Evolutionary conservation across 352 stramenopile species (phyloP).

Genomic region (Pythium rhizo-oryzae): DNA sequence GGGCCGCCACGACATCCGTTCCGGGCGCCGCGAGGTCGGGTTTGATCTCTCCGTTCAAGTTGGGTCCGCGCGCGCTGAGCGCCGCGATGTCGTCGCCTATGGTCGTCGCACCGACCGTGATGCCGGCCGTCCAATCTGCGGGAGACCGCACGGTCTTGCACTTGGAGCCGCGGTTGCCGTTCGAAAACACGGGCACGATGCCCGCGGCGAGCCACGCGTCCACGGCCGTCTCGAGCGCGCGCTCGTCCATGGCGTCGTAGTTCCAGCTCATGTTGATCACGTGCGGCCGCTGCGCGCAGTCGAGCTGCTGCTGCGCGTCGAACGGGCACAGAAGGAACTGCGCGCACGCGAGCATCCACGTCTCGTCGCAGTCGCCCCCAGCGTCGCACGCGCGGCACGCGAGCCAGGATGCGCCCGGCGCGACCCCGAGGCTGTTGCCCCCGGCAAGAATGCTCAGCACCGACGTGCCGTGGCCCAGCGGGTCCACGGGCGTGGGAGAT

Average conservation of each 20-base stretch:
- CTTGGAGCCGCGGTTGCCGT: constrained; percentile 44
- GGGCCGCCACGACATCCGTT: constrained; percentile 32
- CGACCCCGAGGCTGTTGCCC: constrained; percentile 36
- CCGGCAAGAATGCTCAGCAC: constrained; percentile 42
- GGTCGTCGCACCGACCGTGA: constrained; percentile 54
- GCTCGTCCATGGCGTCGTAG: constrained; percentile 39
- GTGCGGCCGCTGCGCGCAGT: constrained; percentile 51
- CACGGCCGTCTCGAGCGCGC: constrained; percentile 27
- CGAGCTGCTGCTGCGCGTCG: constrained; percentile 28
- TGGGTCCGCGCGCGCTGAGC: constrained; percentile 43
- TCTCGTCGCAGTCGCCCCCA: constrained; percentile 34
- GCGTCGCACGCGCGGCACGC: constrained; percentile 45
- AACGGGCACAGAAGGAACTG: constrained; percentile 53
- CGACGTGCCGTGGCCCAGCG: constrained; percentile 41
- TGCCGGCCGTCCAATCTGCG: constrained; percentile 37
- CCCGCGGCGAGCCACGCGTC: constrained; percentile 54
- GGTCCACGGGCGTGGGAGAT: constrained; percentile 35
- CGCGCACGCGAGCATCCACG: constrained; percentile 41
- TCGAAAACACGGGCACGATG: constrained; percentile 60
- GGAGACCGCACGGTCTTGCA: constrained; percentile 46
- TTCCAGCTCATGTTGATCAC: constrained; percentile 75
- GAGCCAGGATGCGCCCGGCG: constrained; percentile 43
- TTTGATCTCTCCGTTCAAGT: constrained; percentile 42
- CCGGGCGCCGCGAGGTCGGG: constrained; percentile 46
- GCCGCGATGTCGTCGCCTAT: constrained; percentile 34